A percentile compares a stretch with the other conserved stretches of the same genome.
These are phyloP conservation scores for Pyrus communis DNA, from an alignment of 306 rosid genomes.

Conservation along the genomic window DNA sequence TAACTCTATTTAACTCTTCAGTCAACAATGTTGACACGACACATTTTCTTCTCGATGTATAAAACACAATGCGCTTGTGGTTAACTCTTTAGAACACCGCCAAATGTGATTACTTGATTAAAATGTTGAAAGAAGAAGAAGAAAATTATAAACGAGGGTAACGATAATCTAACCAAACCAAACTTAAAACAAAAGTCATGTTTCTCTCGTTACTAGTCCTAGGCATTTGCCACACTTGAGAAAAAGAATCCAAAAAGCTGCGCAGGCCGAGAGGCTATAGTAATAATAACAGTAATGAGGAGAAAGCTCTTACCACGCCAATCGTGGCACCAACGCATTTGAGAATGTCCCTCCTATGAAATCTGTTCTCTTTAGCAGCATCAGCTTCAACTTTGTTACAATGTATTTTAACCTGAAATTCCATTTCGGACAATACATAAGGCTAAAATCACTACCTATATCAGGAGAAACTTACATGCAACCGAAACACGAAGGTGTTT, in stretches of 20 bases:
- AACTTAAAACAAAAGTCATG: too few species aligned
- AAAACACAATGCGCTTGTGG: too few species aligned
- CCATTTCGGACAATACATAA: not conserved
- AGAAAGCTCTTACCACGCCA: conserved; percentile 57
- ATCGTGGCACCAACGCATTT: conserved; percentile 51
- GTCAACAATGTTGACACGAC: not conserved
- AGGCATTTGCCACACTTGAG: too few species aligned
- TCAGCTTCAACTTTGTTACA: conserved; percentile 38
- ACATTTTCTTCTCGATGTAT: not conserved
- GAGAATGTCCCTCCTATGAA: conserved; percentile 48
- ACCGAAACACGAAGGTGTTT: not conserved
- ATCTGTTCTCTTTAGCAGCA: conserved; percentile 27
- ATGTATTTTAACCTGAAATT: conserved; percentile 45
- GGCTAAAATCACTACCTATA: not conserved
- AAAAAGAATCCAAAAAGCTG: too few species aligned
- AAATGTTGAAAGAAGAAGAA: too few species aligned
- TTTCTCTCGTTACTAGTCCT: too few species aligned
- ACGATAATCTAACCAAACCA: too few species aligned
- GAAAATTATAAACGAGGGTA: too few species aligned
- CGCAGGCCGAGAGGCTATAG: too few species aligned
- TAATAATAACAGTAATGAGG: not conserved
- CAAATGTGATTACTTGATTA: too few species aligned
- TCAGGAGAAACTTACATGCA: too few species aligned
- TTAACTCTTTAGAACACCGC: too few species aligned
- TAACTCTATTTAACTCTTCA: not conserved